Conservation (phyloP, 1,139 yeast species). For the Saccharomyces hybrid region DNA sequence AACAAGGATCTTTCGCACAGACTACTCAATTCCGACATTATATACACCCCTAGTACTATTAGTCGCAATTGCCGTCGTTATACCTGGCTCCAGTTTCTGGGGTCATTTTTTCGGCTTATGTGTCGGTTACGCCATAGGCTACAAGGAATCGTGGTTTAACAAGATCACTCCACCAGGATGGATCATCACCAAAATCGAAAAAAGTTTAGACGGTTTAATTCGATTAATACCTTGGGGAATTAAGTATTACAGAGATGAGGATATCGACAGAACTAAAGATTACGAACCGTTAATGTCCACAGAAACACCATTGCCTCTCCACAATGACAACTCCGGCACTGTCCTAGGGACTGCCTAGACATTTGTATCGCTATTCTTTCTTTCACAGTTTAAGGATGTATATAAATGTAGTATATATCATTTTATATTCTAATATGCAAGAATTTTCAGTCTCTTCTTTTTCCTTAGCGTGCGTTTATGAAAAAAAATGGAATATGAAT, state of each 20-base stretch:
- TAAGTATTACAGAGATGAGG: constrained; percentile 49
- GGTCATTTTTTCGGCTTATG: constrained; percentile 58
- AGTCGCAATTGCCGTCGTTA: constrained; percentile 41
- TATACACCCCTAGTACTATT: constrained; percentile 52
- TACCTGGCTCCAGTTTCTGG: constrained; percentile 59
- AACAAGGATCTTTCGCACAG: constrained; percentile 30
- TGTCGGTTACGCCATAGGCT: constrained; percentile 51
- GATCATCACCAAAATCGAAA: constrained; percentile 60
- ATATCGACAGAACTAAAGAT: constrained; percentile 36
- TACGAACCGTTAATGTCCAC: constrained; percentile 13
- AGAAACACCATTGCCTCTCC: constrained; percentile 9
- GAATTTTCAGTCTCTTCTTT: not conserved
- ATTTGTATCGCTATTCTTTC: not conserved
- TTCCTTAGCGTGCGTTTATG: constrained; percentile 1
- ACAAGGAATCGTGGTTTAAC: constrained; percentile 23
- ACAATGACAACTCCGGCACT: constrained; percentile 20
- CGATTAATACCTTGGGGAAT: constrained; percentile 47
- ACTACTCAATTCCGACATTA: constrained; percentile 51
- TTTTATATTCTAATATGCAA: not conserved
- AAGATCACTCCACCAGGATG: constrained; percentile 58
- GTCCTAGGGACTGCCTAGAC: constrained; percentile 6
- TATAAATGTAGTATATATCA: not conserved
- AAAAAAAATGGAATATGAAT: not conserved
- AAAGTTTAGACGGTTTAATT: constrained; percentile 44
- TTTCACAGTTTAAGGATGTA: not conserved